Base-by-base conservation (phyloP, 306 rosid genomes). In the Prunus kanzakura region DNA sequence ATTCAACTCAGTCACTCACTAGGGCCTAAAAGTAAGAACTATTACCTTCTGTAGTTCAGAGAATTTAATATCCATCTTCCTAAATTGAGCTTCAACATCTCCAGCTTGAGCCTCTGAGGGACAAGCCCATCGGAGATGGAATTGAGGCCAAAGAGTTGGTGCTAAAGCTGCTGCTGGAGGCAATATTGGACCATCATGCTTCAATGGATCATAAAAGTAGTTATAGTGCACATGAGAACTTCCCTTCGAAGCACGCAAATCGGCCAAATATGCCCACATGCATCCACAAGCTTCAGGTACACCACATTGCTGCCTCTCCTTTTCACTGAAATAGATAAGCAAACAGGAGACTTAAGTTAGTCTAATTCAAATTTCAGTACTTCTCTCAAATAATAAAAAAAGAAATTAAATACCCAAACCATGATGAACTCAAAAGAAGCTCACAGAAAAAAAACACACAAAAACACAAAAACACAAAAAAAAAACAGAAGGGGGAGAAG, bases 101-200 rank as follows among this genome's bases (percentile, higher is more conserved):
- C 92, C 98, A 69, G 89, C 80, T 77, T 88, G 90, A 56, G 90
- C 95, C 84, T 88, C 99, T 47, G 87, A 83, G 43, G 98, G 89
- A 73, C 98, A 91, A 64, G 99, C 95, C 97, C 97, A 96, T 68
- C 99, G 93, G 64, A 96, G 91, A 84, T 89, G 96, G 77, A 92
- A 96, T 74, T 91, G 93, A 19, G 99, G 99, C 98, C 98, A 96
- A 65, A 96, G 78, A 46, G 90, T 92, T 38, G 98, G 99, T 69
- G 99, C 99, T 64, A 96, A 87, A 55, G 97, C 93, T 74, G 98
- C 99, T 29, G 99, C 99, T 38, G 98, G 97, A 68, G 99, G 97
- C 22, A 87, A 82, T 72, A 96, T 84, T 47, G 93, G 82, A 70
- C 80, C 87, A 14, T 68, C 68, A 74, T 92, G 78, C 87, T 87